Percentiles rank a stretch among this genome's conserved stretches.
Evolutionary conservation across 2,329 filamentous ascomycete genomes (phyloP).

Genomic region (Leptodontidium sp.): DNA sequence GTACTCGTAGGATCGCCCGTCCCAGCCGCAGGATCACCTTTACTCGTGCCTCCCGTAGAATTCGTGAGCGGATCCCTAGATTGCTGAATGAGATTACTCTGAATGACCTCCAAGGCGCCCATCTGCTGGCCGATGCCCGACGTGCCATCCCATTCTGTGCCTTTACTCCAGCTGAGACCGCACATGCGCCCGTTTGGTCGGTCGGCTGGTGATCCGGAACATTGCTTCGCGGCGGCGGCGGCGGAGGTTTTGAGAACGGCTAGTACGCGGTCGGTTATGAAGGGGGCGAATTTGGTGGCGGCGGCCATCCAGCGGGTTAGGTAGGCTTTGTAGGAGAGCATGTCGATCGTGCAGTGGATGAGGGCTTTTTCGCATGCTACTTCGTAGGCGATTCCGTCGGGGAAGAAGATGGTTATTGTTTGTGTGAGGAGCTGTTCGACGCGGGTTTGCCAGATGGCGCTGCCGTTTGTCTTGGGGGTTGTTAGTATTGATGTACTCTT

Average conservation of each 20-base stretch:
- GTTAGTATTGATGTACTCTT: conserved; percentile 15
- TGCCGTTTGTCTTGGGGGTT: conserved; percentile 51
- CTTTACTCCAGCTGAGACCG: conserved; percentile 63
- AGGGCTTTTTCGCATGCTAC: conserved; percentile 71
- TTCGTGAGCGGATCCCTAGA: conserved; percentile 54
- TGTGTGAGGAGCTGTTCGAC: conserved; percentile 46
- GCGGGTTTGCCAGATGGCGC: conserved; percentile 47
- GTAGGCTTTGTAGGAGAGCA: conserved; percentile 71
- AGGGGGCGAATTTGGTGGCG: conserved; percentile 64
- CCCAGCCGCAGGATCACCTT: conserved; percentile 45
- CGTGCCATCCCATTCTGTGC: conserved; percentile 63
- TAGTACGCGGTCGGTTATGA: conserved; percentile 58
- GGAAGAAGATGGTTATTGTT: conserved; percentile 45
- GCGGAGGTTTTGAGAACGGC: conserved; percentile 61
- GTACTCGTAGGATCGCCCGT: conserved; percentile 34
- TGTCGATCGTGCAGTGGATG: conserved; percentile 65
- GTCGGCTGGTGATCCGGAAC: conserved; percentile 54
- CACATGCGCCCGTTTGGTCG: conserved; percentile 64
- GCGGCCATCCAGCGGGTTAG: conserved; percentile 66
- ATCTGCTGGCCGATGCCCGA: conserved; percentile 59
- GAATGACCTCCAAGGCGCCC: conserved; percentile 62
- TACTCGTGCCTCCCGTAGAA: conserved; percentile 62
- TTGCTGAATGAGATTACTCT: conserved; percentile 44
- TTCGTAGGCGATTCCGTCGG: conserved; percentile 57
- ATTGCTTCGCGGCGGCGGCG: conserved; percentile 67